Evolutionary conservation across 176 grass and related monocot species (phyloP).

Genomic region (Leersia perrieri): DNA sequence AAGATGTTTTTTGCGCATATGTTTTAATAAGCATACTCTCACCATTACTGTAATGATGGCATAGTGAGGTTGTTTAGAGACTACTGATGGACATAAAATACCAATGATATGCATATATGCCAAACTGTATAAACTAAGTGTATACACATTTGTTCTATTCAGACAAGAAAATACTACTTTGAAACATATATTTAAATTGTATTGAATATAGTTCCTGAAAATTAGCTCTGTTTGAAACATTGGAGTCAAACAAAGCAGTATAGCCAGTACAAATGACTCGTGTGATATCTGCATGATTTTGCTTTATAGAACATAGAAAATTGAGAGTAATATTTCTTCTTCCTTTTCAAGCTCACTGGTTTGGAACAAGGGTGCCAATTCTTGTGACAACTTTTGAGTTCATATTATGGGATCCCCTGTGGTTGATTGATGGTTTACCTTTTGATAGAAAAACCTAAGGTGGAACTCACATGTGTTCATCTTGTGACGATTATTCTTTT

Average conservation of each 20-base stretch:
- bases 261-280: slow-evolving; percentile 8
- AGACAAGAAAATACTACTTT: neutral
- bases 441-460: neutral
- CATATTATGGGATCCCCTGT: slow-evolving; percentile 13
- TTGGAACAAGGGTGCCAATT: neutral
- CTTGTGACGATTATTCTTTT: slow-evolving; percentile 28
- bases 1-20: neutral
- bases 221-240: neutral
- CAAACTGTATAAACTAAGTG: neutral
- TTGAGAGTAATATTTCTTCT: neutral
- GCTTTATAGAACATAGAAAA: slow-evolving; percentile 17
- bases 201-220: slow-evolving; percentile 18
- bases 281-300: slow-evolving; percentile 1
- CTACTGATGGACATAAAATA: neutral
- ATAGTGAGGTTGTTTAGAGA: neutral
- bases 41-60: neutral
- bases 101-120: neutral
- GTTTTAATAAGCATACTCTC: neutral
- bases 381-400: neutral
- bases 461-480: slow-evolving; percentile 7
- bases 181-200: neutral
- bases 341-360: neutral
- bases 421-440: neutral
- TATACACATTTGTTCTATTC: neutral
- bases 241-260: neutral